Evolutionary conservation across 108 stramenopile genomes (phyloP).

Genomic region (Chaetoceros muelleri): DNA sequence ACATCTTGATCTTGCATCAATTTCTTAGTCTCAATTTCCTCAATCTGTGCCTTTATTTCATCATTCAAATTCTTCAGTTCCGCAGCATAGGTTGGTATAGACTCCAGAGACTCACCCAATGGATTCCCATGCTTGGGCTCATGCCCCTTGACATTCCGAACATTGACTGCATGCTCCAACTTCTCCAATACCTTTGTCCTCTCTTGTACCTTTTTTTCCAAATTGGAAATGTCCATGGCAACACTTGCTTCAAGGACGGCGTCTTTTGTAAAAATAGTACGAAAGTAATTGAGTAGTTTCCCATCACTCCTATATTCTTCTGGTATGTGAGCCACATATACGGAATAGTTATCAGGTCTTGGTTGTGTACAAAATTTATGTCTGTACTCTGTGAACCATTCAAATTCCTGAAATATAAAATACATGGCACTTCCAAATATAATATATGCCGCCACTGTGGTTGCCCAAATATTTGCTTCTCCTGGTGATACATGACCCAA

Average conservation of each 20-base stretch:
- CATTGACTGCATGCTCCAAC: constrained; percentile 31
- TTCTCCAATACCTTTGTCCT: constrained; percentile 10
- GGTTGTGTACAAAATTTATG: constrained; percentile 23
- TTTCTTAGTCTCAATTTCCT: constrained; percentile 5
- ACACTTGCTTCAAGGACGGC: constrained; percentile 17
- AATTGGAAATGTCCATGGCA: constrained; percentile 10
- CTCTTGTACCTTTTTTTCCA: constrained; percentile 13
- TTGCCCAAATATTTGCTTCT: constrained; percentile 5
- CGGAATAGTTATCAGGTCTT: constrained; percentile 29
- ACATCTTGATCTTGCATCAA: not conserved
- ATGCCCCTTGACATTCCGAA: constrained; percentile 10
- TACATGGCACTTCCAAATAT: constrained; percentile 35
- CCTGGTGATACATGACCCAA: constrained; percentile 23
- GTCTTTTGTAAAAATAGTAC: constrained; percentile 18
- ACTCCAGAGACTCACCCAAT: not conserved
- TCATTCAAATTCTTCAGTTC: constrained; percentile 26
- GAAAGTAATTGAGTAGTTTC: constrained; percentile 33
- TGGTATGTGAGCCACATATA: constrained; percentile 44
- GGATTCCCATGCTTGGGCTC: constrained; percentile 10
- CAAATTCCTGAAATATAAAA: constrained; percentile 32
- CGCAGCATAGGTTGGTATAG: constrained; percentile 11
- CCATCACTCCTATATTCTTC: constrained; percentile 26
- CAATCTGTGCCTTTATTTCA: constrained; percentile 13
- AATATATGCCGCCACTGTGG: constrained; percentile 30
- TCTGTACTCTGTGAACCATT: constrained; percentile 36